Evolutionary conservation across 768 basidiomycete genomes (phyloP), one percentile per base, ranked within the genome.

Genomic region (Mycena leptocephala): DNA sequence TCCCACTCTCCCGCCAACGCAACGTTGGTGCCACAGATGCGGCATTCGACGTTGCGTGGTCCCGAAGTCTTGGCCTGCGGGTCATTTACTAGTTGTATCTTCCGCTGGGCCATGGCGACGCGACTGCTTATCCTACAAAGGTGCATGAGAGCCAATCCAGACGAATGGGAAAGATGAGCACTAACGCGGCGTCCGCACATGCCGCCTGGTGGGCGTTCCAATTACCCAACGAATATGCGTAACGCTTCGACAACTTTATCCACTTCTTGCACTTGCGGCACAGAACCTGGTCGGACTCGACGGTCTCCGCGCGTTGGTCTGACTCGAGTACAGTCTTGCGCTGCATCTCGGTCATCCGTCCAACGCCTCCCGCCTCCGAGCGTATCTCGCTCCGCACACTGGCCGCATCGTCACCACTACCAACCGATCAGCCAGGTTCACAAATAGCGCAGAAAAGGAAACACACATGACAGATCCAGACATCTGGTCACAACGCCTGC

Each of bases 191-290:
- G 71, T 86, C 86, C 35, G 83, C 81, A 80, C 94, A 94, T 22
- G 83, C 84, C 33, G 80, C 78, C 70, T 87, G 86, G 78, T 95
- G 95, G 10, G 64, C 63, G 16, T 85, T 86, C 94, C 94, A 95
- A 75, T 92, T 90, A 41, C 73, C 51, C 55, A 89, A 72, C 33
- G 81, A 78, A 81, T 93, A 95, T 2, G 83, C 79, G 9, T 80
- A 79, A 1, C 81, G 79, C 32, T 78, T 86, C 26, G 89, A 86
- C 32, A 95, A 85, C 61, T 84, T 87, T 71, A 95, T 87, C 93
- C 93, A 94, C 74, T 88, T 91, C 68, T 90, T 84, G 81, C 95
- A 95, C 43, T 85, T 86, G 76, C 88, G 88, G 81, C 95, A 95
- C 63, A 90, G 84, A 22, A 90, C 91, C 69, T 88, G 86, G 64